A percentile compares a stretch with the other conserved stretches of the same genome.
phyloP scores from a whole-genome alignment of 345 rosid species.

The Syzygium aromaticum region DNA sequence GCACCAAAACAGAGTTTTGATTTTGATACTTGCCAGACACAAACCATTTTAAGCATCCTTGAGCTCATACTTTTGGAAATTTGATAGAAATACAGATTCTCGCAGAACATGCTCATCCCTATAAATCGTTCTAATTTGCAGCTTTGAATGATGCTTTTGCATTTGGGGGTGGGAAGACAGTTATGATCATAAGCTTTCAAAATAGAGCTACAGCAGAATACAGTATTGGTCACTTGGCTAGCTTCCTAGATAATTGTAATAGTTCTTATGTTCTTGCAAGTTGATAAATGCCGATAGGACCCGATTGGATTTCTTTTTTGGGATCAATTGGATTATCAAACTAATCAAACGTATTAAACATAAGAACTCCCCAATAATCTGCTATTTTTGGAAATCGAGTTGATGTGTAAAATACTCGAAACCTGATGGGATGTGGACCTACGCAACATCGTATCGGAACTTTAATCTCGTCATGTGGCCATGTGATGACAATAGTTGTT shows the following conservation, averaged over 20 bases:
- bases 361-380: not conserved
- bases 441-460: not conserved
- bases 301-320: not conserved
- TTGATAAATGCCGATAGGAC: not conserved
- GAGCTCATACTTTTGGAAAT: not conserved
- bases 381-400: not conserved
- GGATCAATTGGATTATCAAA: not conserved
- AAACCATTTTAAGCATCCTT: not conserved
- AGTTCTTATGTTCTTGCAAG: not conserved
- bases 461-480: not conserved
- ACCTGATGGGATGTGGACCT: not conserved
- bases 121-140: not conserved
- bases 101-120: not conserved
- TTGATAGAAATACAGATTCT: not conserved
- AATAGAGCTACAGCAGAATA: not conserved
- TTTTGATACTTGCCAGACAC: not conserved
- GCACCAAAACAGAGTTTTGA: not conserved
- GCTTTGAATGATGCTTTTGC: not conserved
- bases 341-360: not conserved
- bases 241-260: not conserved
- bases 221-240: not conserved
- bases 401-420: not conserved
- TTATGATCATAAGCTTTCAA: not conserved
- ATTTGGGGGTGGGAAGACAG: not conserved
- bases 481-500: not conserved